Conservation (phyloP, 2,329 filamentous ascomycete genomes). For the Alternaria brassicicola region DNA sequence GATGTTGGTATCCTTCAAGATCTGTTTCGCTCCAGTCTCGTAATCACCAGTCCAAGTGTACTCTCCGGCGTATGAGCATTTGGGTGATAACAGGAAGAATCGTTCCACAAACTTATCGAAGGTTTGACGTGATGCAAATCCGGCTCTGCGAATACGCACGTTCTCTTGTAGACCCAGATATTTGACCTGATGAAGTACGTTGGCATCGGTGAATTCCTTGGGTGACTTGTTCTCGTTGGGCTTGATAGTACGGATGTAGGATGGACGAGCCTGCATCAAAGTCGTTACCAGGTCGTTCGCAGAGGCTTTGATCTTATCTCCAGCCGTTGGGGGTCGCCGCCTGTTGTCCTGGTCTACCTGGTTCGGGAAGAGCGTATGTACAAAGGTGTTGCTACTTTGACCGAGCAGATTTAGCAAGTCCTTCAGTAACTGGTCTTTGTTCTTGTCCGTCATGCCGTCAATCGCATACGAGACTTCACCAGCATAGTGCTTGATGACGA, state of each 20-base stretch:
- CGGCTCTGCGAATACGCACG: slow-evolving; percentile 93
- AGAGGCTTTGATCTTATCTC: slow-evolving; percentile 93
- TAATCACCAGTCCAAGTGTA: slow-evolving; percentile 94
- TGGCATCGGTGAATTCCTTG: slow-evolving; percentile 86
- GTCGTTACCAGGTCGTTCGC: slow-evolving; percentile 95
- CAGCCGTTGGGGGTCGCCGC: slow-evolving; percentile 89
- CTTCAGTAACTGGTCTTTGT: slow-evolving; percentile 96
- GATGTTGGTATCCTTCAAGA: slow-evolving; percentile 95
- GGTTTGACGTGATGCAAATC: slow-evolving; percentile 94
- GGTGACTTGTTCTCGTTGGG: slow-evolving; percentile 99
- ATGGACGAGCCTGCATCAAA: slow-evolving; percentile 95
- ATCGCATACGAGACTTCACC: slow-evolving; percentile 95
- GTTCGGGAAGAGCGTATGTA: slow-evolving; percentile 88
- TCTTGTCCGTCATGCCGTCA: slow-evolving; percentile 98
- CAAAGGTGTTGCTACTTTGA: slow-evolving; percentile 80
- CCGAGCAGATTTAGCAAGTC: slow-evolving; percentile 87
- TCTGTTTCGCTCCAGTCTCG: slow-evolving; percentile 86
- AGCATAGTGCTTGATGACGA: slow-evolving; percentile 98
- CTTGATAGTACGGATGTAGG: slow-evolving; percentile 98
- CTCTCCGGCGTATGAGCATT: slow-evolving; percentile 94
- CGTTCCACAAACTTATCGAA: slow-evolving; percentile 98
- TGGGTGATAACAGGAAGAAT: slow-evolving; percentile 92
- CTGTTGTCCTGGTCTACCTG: slow-evolving; percentile 96
- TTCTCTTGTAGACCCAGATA: slow-evolving; percentile 99
- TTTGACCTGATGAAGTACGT: slow-evolving; percentile 97